Evolutionary conservation across 2,329 filamentous ascomycete genomes (phyloP).

Genomic region (Thelonectria discophora): DNA sequence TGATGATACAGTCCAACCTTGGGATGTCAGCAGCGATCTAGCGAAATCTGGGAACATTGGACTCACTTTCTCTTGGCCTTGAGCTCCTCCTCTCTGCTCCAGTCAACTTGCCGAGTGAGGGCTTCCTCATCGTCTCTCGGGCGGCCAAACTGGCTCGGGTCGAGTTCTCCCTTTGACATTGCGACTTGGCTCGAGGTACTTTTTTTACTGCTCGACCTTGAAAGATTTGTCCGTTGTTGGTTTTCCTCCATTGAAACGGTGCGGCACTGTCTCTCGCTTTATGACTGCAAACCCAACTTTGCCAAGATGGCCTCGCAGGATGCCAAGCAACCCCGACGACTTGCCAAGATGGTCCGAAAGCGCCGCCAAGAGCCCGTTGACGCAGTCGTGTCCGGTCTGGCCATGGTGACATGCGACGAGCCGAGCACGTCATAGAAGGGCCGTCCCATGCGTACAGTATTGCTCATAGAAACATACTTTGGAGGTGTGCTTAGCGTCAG

Average conservation of each 20-base stretch:
- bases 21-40: constrained; percentile 3
- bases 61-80: constrained; percentile 52
- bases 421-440: constrained; percentile 38
- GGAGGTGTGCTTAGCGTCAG: constrained; percentile 10
- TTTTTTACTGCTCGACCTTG: neutral
- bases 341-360: constrained; percentile 6
- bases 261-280: constrained; percentile 6
- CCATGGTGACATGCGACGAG: constrained; percentile 34
- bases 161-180: constrained; percentile 33
- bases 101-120: constrained; percentile 44
- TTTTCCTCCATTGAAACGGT: neutral
- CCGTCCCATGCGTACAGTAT: neutral
- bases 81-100: constrained; percentile 48
- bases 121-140: constrained; percentile 44
- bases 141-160: constrained; percentile 27
- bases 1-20: constrained; percentile 52
- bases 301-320: neutral
- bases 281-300: neutral
- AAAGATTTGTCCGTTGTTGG: neutral
- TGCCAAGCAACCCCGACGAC: constrained; percentile 4
- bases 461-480: neutral
- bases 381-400: constrained; percentile 23
- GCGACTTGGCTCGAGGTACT: constrained; percentile 2
- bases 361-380: neutral
- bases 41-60: neutral